These are phyloP conservation scores for Aspergillus sp. DNA, from an alignment of 2,329 filamentous ascomycete genomes.

Conservation along the genomic window DNA sequence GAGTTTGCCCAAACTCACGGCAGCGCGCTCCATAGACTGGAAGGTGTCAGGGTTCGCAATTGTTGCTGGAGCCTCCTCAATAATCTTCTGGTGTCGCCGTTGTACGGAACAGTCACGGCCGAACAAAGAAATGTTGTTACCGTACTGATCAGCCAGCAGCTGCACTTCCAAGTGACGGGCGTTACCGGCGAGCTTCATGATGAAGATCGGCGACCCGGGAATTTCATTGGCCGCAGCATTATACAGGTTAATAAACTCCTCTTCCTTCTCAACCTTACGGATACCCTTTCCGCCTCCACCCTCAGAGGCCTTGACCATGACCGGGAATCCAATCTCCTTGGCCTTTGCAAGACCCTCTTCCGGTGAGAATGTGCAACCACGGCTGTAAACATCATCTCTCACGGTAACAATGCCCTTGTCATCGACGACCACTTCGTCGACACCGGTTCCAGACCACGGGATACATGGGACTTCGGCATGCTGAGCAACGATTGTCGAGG, in stretches of 20 bases:
- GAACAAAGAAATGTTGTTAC: constrained; percentile 98
- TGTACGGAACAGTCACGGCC: constrained; percentile 98
- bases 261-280: constrained; percentile 84
- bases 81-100: constrained; percentile 98
- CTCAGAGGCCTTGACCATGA: constrained; percentile 99
- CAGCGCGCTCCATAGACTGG: constrained; percentile 93
- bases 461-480: constrained; percentile 96
- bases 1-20: constrained; percentile 86
- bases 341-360: constrained; percentile 87
- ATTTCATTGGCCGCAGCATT: constrained; percentile 97
- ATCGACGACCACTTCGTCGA: constrained; percentile 77
- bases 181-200: constrained; percentile 98
- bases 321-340: constrained; percentile 89
- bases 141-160: constrained; percentile 95
- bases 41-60: constrained; percentile 89
- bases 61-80: constrained; percentile 96
- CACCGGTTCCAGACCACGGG: constrained; percentile 97
- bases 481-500: constrained; percentile 97
- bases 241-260: constrained; percentile 83
- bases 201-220: constrained; percentile 97
- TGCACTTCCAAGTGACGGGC: constrained; percentile 97
- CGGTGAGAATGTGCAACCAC: constrained; percentile 87
- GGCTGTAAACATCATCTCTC: constrained; percentile 76
- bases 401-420: constrained; percentile 88
- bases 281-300: constrained; percentile 99